Conservation (phyloP, 2,329 filamentous ascomycete genomes). For the Cladorrhinum sp. region DNA sequence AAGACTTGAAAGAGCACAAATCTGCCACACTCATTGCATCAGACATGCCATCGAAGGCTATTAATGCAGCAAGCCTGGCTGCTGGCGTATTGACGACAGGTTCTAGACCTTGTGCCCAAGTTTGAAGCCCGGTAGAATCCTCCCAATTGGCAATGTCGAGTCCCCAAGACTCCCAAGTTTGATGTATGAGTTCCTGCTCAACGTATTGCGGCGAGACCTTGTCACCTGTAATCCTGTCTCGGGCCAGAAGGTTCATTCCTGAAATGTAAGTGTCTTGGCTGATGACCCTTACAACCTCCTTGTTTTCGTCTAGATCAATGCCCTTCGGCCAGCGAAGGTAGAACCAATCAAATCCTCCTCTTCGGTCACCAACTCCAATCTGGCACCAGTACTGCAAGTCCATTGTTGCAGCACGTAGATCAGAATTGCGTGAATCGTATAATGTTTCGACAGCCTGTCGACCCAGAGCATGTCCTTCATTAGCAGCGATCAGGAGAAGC, state of each 20-base stretch:
- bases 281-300: conserved; percentile 69
- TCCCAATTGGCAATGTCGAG: conserved; percentile 61
- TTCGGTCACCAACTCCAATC: conserved; percentile 85
- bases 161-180: conserved; percentile 66
- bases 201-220: conserved; percentile 36
- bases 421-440: conserved; percentile 65
- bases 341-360: conserved; percentile 88
- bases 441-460: conserved; percentile 66
- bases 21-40: conserved; percentile 66
- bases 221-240: conserved; percentile 50
- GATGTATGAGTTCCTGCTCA: conserved; percentile 62
- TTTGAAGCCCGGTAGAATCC: conserved; percentile 38
- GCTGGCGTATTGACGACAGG: conserved; percentile 5
- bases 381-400: conserved; percentile 98
- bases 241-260: conserved; percentile 75
- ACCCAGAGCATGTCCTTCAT: conserved; percentile 78
- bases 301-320: conserved; percentile 63
- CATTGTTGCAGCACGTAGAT: conserved; percentile 76
- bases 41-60: conserved; percentile 51
- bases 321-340: conserved; percentile 73
- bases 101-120: conserved; percentile 36
- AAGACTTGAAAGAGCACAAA: conserved; percentile 49
- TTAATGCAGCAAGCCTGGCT: conserved; percentile 40
- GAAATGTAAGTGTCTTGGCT: conserved; percentile 74
- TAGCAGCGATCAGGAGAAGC: conserved; percentile 76